A percentile compares a stretch with the other conserved stretches of the same genome.
These are phyloP conservation scores for Aspergillus biplanus DNA, from an alignment of 495 filamentous ascomycete species.

Conservation along the genomic window DNA sequence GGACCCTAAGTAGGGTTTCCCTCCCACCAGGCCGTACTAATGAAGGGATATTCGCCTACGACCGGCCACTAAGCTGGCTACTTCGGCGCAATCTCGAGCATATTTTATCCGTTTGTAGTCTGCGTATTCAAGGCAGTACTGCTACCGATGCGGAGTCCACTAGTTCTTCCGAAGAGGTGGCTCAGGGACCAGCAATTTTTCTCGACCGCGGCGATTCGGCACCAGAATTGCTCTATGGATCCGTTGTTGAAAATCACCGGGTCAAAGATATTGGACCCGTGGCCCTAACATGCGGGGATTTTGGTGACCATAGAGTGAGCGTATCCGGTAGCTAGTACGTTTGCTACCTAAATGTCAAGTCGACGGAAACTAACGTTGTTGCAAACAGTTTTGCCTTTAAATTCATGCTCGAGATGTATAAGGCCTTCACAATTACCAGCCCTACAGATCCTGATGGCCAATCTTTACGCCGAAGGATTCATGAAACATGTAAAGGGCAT, in stretches of 20 bases:
- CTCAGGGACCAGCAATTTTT: not conserved
- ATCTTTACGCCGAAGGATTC: not conserved
- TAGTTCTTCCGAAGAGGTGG: not conserved
- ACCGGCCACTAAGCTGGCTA: slow-evolving; percentile 5
- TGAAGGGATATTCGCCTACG: slow-evolving; percentile 2
- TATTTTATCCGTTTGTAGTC: slow-evolving; percentile 8
- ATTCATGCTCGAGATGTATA: slow-evolving; percentile 14
- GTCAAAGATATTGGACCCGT: not conserved
- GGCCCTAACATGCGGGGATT: slow-evolving; percentile 12
- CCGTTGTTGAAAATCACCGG: not conserved
- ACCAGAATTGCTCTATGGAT: not conserved
- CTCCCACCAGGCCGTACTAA: not conserved
- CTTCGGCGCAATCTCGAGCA: slow-evolving; percentile 17
- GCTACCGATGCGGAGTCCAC: not conserved
- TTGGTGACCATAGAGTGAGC: slow-evolving; percentile 16
- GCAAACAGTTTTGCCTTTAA: slow-evolving; percentile 13
- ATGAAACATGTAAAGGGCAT: not conserved
- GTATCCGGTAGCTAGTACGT: slow-evolving; percentile 17
- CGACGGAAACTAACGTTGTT: not conserved
- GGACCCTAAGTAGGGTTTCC: not conserved
- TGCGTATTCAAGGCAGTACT: not conserved
- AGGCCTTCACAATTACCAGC: too few species aligned
- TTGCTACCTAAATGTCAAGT: not conserved
- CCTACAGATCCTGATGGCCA: not conserved
- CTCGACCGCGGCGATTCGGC: not conserved